These are phyloP conservation scores for Tetracladium marchalianum DNA, from an alignment of 495 filamentous ascomycete genomes.

Conservation along the genomic window DNA sequence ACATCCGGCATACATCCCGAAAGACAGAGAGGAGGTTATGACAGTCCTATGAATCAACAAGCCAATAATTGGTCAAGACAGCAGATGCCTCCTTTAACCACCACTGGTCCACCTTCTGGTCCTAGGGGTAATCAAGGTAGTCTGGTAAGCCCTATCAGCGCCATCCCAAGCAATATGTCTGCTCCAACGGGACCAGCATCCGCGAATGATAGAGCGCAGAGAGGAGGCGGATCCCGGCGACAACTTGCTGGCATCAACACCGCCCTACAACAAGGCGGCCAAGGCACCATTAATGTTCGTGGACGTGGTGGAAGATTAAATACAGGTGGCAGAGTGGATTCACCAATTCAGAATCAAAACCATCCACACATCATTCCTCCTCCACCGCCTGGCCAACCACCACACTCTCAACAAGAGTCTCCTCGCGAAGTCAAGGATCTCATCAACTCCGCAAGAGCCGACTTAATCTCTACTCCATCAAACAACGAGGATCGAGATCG, in stretches of 20 bases:
- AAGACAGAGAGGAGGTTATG: conserved; percentile 13
- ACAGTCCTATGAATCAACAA: conserved; percentile 5
- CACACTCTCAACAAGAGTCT: background rate
- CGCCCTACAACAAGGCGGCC: conserved; percentile 33
- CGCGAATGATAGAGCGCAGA: conserved; percentile 32
- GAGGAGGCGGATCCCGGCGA: conserved; percentile 22
- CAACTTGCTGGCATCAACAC: conserved; percentile 42
- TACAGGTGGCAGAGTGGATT: conserved; percentile 21
- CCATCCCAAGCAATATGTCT: conserved; percentile 23
- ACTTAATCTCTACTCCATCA: conserved; percentile 19
- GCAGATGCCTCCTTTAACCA: conserved; percentile 23
- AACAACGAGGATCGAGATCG: conserved; percentile 24
- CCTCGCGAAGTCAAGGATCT: conserved; percentile 1
- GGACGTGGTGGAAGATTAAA: conserved; percentile 33
- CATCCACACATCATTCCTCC: conserved; percentile 8
- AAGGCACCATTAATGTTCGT: conserved; percentile 15
- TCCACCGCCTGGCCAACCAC: conserved; percentile 9
- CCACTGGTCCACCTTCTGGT: conserved; percentile 26
- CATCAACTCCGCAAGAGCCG: conserved; percentile 14
- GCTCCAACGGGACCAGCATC: conserved; percentile 39
- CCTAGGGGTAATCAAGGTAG: conserved; percentile 15
- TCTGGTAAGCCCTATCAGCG: conserved; percentile 14
- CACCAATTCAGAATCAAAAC: conserved; percentile 6
- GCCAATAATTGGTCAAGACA: conserved; percentile 18
- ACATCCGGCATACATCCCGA: conserved; percentile 24